Percentiles rank a stretch among this genome's conserved stretches.
phyloP scores from a whole-genome alignment of 2,329 filamentous ascomycete genomes.

The Rhinocladiella similis region DNA sequence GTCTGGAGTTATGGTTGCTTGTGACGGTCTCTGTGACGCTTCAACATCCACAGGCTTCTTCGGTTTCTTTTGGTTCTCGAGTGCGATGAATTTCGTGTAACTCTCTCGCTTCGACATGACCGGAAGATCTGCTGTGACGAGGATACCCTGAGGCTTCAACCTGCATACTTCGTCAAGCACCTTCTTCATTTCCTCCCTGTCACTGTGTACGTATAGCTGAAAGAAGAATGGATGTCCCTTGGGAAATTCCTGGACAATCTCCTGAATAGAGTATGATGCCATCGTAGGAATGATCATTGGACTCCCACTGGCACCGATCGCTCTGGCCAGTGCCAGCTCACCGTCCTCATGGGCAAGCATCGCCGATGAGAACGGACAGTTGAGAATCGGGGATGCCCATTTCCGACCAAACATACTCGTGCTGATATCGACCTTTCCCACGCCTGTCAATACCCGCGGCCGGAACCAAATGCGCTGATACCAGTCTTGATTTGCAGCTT shows the following conservation, averaged over 20 bases:
- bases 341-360: constrained; percentile 46
- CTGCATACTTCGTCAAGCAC: constrained; percentile 47
- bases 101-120: constrained; percentile 58
- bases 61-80: constrained; percentile 25
- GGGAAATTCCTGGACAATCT: constrained; percentile 45
- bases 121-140: constrained; percentile 59
- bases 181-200: constrained; percentile 52
- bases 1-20: constrained; percentile 50
- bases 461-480: constrained; percentile 48
- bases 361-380: constrained; percentile 35
- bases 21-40: constrained; percentile 39
- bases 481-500: constrained; percentile 25
- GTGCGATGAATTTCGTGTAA: constrained; percentile 52
- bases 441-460: constrained; percentile 46
- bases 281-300: constrained; percentile 45
- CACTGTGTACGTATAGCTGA: constrained; percentile 63
- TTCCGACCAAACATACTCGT: constrained; percentile 32
- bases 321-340: constrained; percentile 42
- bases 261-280: constrained; percentile 58
- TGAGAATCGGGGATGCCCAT: constrained; percentile 24
- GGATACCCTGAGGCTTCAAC: constrained; percentile 50
- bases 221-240: constrained; percentile 38
- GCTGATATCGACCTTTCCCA: constrained; percentile 37
- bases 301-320: constrained; percentile 13
- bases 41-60: constrained; percentile 35